Evolutionary conservation across 345 rosid species (phyloP), one percentile per base, ranked within the genome.

Genomic region (Sisymbrium altissimum): DNA sequence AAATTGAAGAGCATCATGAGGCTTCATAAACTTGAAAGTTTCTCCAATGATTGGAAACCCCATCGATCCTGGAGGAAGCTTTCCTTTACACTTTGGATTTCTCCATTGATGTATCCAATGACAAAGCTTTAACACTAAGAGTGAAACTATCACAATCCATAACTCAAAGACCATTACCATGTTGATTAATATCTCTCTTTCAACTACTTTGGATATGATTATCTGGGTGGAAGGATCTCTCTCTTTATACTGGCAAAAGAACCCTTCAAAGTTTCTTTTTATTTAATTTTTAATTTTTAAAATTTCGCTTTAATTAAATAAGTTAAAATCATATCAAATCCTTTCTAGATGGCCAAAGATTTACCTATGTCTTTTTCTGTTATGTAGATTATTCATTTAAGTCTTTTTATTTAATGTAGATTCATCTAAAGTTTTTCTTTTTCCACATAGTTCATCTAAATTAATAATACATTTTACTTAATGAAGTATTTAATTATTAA

Each of bases 11-110:
- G 14, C 58, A 1, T 60, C 62, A 48, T 67, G 68, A 50, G 73
- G 68, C 15, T 68, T 45, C 66, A 75, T 66, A 44, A 59, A 67
- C 27, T 59, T 44, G 1, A 74, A 14, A 32, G 79, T 75, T 38
- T 74, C 80, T 66, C 80, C 80, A 5, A 70, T 76, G 56, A 75
- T 21, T 7, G 74, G 79, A 15, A 68, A 61, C 4, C 74, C 79
- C 69, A 61, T 60, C 2, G 79, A 68, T 3, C 74, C 66, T 2
- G 66, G 74, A 56, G 46, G 66, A 30, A 71, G 59, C 25, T 45
- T 70, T n/a, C 39, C 58, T 6, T 18, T 59, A 18, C 58, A 21
- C 18, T 46, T 59, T 23, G 67, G 67, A 12, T 59, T 71, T 6
- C 9, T 60, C 75, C 75, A 59, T 1, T 71, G 36, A 21, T 46